Base-by-base conservation (phyloP, 306 rosid genomes). In the Acacia confusa region DNA sequence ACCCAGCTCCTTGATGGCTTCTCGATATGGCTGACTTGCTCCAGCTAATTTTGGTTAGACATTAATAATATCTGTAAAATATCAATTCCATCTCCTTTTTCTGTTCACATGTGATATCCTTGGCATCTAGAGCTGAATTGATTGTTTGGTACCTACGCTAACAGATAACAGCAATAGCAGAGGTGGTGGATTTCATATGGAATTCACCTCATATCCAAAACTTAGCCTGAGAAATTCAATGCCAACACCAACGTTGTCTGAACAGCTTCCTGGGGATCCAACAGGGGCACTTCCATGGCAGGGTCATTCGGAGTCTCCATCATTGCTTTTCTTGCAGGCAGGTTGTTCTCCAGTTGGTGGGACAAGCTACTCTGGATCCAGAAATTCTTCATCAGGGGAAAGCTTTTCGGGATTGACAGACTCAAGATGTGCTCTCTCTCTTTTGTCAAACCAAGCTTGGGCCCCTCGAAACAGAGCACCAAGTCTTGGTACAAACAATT, bases 341-440 rank as follows among this genome's bases (percentile, higher is more conserved):
- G 74, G 74, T n/a, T 69, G 73, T 40, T 69, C 74, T 76, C 85
- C 97, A 7, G 85, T 84, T 2, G 86, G 83, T 27, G 94, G 92
- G 63, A 89, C 86, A 17, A 81, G 88, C 83, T 87, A 80, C 78
- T 81, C 84, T 17, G 84, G 84, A 74, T 87, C 89, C 3, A 89
- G 89, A 72, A 86, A 88, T 83, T 70, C 57, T 84, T 70, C 57
- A 67, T 84, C 92, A 0, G 94, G 87, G 81, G 97, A 87, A 94
- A 88, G 87, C 83, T 82, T 86, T 88, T 73, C 90, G 25, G 92
- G 83, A 72, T 82, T 85, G 83, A 68, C 92, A 19, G 97, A 91
- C 91, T 92, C 95, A 73, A 92, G 87, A 83, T 90, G 98, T 94
- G 98, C 98, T 92, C 98, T 90, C 97, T 95, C 98, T 91, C 98